These are phyloP conservation scores for Mycena kentingensis DNA, from an alignment of 768 basidiomycete genomes.

Conservation along the genomic window DNA sequence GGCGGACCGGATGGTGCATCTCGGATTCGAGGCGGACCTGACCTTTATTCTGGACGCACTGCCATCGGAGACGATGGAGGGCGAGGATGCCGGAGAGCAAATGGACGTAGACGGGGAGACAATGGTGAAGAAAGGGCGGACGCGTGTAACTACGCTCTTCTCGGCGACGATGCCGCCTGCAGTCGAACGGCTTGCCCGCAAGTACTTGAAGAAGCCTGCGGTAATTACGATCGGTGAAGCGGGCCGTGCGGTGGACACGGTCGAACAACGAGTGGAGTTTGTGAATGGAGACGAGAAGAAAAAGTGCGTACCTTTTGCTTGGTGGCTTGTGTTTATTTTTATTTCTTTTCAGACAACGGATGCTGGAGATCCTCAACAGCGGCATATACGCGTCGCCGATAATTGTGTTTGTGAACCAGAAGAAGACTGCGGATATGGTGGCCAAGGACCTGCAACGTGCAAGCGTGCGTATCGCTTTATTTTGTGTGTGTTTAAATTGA, in stretches of 20 bases:
- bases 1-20: constrained; percentile 98
- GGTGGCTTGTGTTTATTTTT: neutral
- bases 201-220: constrained; percentile 91
- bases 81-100: constrained; percentile 72
- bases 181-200: constrained; percentile 91
- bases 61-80: constrained; percentile 84
- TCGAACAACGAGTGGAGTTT: constrained; percentile 96
- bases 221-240: constrained; percentile 98
- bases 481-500: constrained; percentile 10
- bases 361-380: constrained; percentile 92
- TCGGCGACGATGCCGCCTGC: constrained; percentile 99
- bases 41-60: constrained; percentile 94
- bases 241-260: constrained; percentile 96
- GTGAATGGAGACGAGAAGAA: constrained; percentile 93
- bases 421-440: constrained; percentile 98
- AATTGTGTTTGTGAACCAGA: constrained; percentile 99
- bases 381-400: constrained; percentile 85
- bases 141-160: constrained; percentile 93
- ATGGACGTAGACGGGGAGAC: constrained; percentile 80
- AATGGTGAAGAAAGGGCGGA: constrained; percentile 72
- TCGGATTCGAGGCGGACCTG: constrained; percentile 94
- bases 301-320: constrained; percentile 58
- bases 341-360: constrained; percentile 57
- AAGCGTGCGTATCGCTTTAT: constrained; percentile 56
- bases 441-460: constrained; percentile 91